Evolutionary conservation across 2,329 filamentous ascomycete genomes (phyloP).

Genomic region (Microsporum ferrugineum): DNA sequence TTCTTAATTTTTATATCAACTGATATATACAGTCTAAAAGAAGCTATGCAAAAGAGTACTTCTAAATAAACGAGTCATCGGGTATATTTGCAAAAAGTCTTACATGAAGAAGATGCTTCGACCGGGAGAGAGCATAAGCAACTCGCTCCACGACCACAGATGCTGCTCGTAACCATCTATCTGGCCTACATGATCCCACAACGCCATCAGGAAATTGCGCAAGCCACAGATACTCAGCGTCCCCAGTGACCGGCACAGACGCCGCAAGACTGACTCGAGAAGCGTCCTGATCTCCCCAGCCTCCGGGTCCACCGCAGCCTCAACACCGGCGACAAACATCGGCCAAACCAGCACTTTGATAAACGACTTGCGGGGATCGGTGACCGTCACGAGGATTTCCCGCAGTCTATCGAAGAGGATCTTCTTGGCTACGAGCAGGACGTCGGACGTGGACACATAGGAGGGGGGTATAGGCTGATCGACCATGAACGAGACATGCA

Average conservation of each 20-base stretch:
- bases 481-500: not conserved
- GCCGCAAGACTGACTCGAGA: conserved; percentile 3
- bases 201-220: conserved; percentile 6
- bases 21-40: not conserved
- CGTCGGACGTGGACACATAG: conserved; percentile 10
- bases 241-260: conserved; percentile 10
- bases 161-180: not conserved
- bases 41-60: not conserved
- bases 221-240: conserved; percentile 11
- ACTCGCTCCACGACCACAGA: conserved; percentile 12
- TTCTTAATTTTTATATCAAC: not conserved
- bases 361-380: conserved; percentile 6
- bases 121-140: conserved; percentile 5
- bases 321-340: conserved; percentile 13
- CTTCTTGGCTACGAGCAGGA: conserved; percentile 11
- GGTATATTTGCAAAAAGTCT: not conserved
- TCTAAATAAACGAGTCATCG: not conserved
- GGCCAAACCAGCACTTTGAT: conserved; percentile 14
- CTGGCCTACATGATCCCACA: conserved; percentile 5
- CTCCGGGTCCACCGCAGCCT: conserved; percentile 10
- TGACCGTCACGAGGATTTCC: conserved; percentile 1
- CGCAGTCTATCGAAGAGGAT: conserved; percentile 9
- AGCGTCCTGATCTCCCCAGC: conserved; percentile 2
- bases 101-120: conserved; percentile 3
- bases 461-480: not conserved